Evolutionary conservation across 495 filamentous ascomycete genomes (phyloP), one percentile per base, ranked within the genome.

Genomic region (Paragyromitra xinjiangensis): DNA sequence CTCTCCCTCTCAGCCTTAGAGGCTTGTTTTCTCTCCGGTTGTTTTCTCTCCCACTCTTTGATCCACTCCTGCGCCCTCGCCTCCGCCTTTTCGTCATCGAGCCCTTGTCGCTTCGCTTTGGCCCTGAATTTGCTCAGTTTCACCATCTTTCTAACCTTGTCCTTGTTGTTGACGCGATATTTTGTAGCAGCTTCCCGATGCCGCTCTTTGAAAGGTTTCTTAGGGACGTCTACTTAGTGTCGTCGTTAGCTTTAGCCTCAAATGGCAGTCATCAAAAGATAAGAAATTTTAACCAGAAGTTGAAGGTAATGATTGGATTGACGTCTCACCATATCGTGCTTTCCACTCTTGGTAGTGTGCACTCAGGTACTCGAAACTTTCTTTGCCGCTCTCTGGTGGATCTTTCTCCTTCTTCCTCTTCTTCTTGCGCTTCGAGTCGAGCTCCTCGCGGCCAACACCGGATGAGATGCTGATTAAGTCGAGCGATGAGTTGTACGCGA

Each of bases 281-380:
- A 78, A 79, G 68, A 71, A 63, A 63, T 71, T 53, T 62, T 66
- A 70, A 78, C 75, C 50, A 70, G 67, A 78, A 71, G 51, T 51
- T 51, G 62, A 53, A 39, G 69, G 74, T 63, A 65, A 67, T 63
- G 63, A 78, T 64, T 62, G 75, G 75, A 78, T 55, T 56, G 64
- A 79, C 55, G 53, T 63, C 74, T 78, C 75, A 79, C 77, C 77
- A 67, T 79, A 79, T 78, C 75, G 75, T 64, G 75, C 69, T 67
- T 79, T 79, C 77, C 77, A 79, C 55, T 77, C 77, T 71, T 79
- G 74, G 62, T 79, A 79, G 63, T 79, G 77, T 64, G 77, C 77
- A 63, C 77, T 79, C 50, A 79, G 77, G 50, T 79, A 79, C 37
- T 79, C 75, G 24, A 79, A 79, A 78, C 77, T 79, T 48, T 79